These are phyloP conservation scores for Cladosporium sphaerospermum DNA, from an alignment of 2,329 filamentous ascomycete species.

Conservation along the genomic window DNA sequence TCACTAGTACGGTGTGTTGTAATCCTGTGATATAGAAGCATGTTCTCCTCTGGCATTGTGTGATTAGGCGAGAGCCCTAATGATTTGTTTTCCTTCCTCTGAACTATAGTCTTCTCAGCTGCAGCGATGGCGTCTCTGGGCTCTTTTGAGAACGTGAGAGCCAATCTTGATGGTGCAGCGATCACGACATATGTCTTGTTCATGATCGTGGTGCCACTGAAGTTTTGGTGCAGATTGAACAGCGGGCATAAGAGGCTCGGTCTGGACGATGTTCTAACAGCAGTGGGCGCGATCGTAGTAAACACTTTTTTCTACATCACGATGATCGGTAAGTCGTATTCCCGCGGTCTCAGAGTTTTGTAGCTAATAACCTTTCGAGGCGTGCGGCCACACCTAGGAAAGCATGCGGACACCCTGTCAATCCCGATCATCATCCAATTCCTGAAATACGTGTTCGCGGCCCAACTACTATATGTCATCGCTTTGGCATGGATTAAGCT, in stretches of 20 bases:
- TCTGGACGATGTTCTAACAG: slow-evolving; percentile 12
- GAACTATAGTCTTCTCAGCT: too few relatives aligned
- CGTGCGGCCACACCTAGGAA: slow-evolving; percentile 8
- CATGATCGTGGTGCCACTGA: slow-evolving; percentile 14
- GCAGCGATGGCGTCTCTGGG: too few relatives aligned
- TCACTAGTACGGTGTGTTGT: too few relatives aligned
- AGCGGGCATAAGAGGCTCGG: slow-evolving; percentile 8
- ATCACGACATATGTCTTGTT: slow-evolving; percentile 14
- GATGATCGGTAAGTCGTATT: slow-evolving; percentile 12
- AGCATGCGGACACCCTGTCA: slow-evolving; percentile 7
- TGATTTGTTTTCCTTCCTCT: too few relatives aligned
- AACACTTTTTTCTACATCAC: slow-evolving; percentile 13
- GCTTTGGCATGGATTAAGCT: slow-evolving; percentile 15
- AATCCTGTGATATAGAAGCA: too few relatives aligned
- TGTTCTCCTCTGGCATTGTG: too few relatives aligned
- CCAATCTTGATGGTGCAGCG: slow-evolving; percentile 8
- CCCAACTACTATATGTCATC: slow-evolving; percentile 15
- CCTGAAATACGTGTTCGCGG: slow-evolving; percentile 13
- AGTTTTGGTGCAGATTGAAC: slow-evolving; percentile 14
- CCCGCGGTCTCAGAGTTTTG: background rate
- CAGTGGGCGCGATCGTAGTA: slow-evolving; percentile 2
- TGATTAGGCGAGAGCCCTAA: too few relatives aligned
- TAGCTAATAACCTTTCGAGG: background rate
- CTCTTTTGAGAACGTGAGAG: background rate
- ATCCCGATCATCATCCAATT: slow-evolving; percentile 3